Evolutionary conservation across 495 filamentous ascomycete species (phyloP), one percentile per base, ranked within the genome.

Genomic region (Penicillium bovifimosum): DNA sequence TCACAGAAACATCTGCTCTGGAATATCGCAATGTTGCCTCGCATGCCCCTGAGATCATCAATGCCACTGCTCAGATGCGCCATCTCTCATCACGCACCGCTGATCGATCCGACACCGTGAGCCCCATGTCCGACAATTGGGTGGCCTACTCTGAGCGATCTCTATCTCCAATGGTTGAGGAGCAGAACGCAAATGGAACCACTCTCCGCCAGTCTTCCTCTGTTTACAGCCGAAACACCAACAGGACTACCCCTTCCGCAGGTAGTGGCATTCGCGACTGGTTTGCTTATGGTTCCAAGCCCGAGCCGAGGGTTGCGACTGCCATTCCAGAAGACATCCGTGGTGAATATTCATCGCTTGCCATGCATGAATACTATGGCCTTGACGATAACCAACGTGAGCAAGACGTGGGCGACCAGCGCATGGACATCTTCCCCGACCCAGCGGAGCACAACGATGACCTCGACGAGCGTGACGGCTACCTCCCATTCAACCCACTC

Each of bases 131-230:
- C 35, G 68, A 76, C 4, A 83, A 85, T 53, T 83, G 78, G 73
- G 80, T 86, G 61, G 77, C 76, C 9, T 82, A 86, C 56, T 71
- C 80, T 0, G 86, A 66, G 62, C 80, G 55, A 55, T 78, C 67
- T 50, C 74, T 72, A 59, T 77, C 73, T 7, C 79, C 77, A 31
- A 41, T 51, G 11, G 57, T 58, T 3, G 66, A 67, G 2, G 32
- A 14, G 3, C 56, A 61, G 6, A 56, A 59, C 14, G 48, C 76
- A 18, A 70, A 73, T 28, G 65, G 16, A 0, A 50, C 64, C 26
- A 65, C 53, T 43, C 59, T 67, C 55, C 76, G 68, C 52, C 76
- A 73, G 48, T 68, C 69, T 45, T 73, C 64, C 18, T 74, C 69
- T 40, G 70, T 69, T n/a, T 73, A 71, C 66, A 76, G 62, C 53